phyloP scores from a whole-genome alignment of 495 filamentous ascomycete genomes.

The Hyaloscypha variabilis region DNA sequence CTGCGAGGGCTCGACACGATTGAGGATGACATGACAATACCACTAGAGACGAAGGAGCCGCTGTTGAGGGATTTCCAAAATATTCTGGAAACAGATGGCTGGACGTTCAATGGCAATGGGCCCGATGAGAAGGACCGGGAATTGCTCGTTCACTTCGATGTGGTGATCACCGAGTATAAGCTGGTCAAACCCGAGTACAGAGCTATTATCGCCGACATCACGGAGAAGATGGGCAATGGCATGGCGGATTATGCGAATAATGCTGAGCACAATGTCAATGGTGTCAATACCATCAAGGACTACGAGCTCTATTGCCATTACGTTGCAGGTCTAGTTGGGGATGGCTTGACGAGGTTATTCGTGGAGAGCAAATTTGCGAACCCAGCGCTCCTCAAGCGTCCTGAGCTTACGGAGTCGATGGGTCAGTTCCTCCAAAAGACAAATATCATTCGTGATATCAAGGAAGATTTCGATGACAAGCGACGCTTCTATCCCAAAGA shows the following conservation, averaged over 20 bases:
- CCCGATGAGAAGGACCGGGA: slow-evolving; percentile 94
- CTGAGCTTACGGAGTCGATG: slow-evolving; percentile 89
- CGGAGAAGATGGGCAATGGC: slow-evolving; percentile 93
- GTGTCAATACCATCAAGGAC: slow-evolving; percentile 80
- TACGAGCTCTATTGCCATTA: slow-evolving; percentile 98
- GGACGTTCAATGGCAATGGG: slow-evolving; percentile 84
- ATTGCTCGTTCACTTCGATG: slow-evolving; percentile 87
- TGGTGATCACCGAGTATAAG: slow-evolving; percentile 83
- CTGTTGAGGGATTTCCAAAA: slow-evolving; percentile 80
- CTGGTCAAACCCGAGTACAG: slow-evolving; percentile 85
- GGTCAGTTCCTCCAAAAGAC: slow-evolving; percentile 97
- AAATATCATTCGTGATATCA: slow-evolving; percentile 95
- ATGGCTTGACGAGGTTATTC: slow-evolving; percentile 89
- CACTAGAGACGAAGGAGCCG: slow-evolving; percentile 79
- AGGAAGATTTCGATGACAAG: slow-evolving; percentile 84
- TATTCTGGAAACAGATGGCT: slow-evolving; percentile 78
- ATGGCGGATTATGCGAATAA: slow-evolving; percentile 96
- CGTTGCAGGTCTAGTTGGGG: slow-evolving; percentile 94
- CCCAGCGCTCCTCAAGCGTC: slow-evolving; percentile 74
- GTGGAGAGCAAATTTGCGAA: slow-evolving; percentile 89
- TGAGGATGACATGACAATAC: slow-evolving; percentile 97
- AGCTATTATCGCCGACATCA: slow-evolving; percentile 91
- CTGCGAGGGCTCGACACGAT: slow-evolving; percentile 93
- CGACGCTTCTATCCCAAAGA: slow-evolving; percentile 93
- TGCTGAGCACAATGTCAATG: slow-evolving; percentile 73